Base-by-base conservation (phyloP, 306 rosid species). In the Quercus bicolor region DNA sequence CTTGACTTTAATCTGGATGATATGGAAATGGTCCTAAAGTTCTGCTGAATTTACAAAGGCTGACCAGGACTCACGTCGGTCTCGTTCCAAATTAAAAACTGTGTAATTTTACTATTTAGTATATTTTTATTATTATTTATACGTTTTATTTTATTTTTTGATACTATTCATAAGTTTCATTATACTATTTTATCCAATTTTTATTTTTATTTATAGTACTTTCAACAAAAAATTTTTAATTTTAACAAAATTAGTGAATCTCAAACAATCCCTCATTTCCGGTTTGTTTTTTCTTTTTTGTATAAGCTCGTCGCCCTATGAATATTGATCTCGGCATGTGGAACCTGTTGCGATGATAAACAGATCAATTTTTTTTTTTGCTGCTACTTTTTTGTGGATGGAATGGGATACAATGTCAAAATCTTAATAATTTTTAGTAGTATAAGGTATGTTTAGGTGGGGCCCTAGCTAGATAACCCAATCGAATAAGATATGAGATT, bases 101-200 rank as follows among this genome's bases (percentile, higher is more conserved):
- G 28, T 26, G 2, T 34, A 2, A 34, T 34, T 34, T 34, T 5
- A 6, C 0, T 33, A 1, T 34, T 34, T 1, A 5, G 0, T 1
- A 5, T 6, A 6, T 34, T 6, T 34, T 34, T 33, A 33, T 33
- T 5, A 34, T 1, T 34, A 31, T 31, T 4, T 31, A 4, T 31
- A 0, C 0, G 0, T 29, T 0, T 29, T 29, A 29, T 29, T 3
- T 0, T 0, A 4, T 0, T 29, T 29, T 29, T 3, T 28, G 0
- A 0, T 28, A 28, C 0, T 2, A 31, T 33, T 33, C 1, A 5
- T 34, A 1, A 1, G 0, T 33, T 0, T 33, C 0, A 5, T 0
- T 33, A 1, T 34, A 6, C 0, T 34, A 34, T 6, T 1, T 34
- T 0, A 6, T 0, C 0, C 6, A 34, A 6, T 0, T 34, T 34